Evolutionary conservation across 306 rosid genomes (phyloP).

Genomic region (Lagenaria siceraria): DNA sequence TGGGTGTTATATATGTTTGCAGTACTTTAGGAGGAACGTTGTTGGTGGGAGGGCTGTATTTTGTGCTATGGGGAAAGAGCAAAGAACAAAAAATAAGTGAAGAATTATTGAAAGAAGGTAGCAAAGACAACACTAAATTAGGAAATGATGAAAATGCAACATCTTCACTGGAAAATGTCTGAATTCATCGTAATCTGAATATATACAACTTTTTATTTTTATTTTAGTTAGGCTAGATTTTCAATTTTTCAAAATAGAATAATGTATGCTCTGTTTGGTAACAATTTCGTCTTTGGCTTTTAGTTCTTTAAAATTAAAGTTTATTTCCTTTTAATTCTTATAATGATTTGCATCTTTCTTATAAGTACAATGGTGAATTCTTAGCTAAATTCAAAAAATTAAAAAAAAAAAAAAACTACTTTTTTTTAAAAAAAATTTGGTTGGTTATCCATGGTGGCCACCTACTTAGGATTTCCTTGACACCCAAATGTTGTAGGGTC

Average conservation of each 20-base stretch:
- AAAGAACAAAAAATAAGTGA: slow-evolving; percentile 3
- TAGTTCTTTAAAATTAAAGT: too few relatives aligned
- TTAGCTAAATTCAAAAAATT: too few relatives aligned
- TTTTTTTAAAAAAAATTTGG: too few relatives aligned
- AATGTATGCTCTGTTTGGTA: too few relatives aligned
- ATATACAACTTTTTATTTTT: neutral
- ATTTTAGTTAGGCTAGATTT: too few relatives aligned
- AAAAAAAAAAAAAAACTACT: too few relatives aligned
- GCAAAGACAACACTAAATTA: neutral
- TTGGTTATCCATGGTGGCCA: too few relatives aligned
- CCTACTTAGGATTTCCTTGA: too few relatives aligned
- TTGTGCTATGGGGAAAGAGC: slow-evolving; percentile 8
- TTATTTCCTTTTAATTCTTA: neutral
- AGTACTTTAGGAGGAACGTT: neutral
- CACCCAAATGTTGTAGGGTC: too few relatives aligned
- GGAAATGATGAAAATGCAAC: neutral
- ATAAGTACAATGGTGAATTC: too few relatives aligned
- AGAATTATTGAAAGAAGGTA: neutral
- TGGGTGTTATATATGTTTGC: neutral
- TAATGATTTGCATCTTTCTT: too few relatives aligned
- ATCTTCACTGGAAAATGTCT: neutral
- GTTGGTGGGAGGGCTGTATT: slow-evolving; percentile 2
- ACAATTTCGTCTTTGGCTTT: too few relatives aligned
- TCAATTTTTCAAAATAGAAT: neutral
- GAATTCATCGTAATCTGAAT: neutral